A percentile compares a stretch with the other conserved stretches of the same genome.
Conservation (phyloP, 768 basidiomycete genomes). For the Amanita polypyramis region DNA sequence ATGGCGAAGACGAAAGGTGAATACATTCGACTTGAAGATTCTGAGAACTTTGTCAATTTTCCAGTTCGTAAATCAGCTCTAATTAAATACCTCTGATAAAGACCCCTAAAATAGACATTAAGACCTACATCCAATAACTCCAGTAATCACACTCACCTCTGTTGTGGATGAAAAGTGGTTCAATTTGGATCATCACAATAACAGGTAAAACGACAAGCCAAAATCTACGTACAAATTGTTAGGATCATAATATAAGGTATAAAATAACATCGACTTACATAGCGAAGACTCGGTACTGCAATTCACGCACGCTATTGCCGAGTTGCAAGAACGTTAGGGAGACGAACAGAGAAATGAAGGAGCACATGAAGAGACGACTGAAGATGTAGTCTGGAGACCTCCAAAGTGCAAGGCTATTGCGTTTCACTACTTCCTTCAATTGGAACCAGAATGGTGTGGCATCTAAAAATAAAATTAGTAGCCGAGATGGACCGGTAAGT, state of each 20-base stretch:
- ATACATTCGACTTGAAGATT: slow-evolving; percentile 80
- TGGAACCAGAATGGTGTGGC: slow-evolving; percentile 74
- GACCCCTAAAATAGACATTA: slow-evolving; percentile 16
- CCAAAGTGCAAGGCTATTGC: slow-evolving; percentile 69
- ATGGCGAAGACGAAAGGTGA: slow-evolving; percentile 79
- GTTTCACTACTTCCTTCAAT: slow-evolving; percentile 49
- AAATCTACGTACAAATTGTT: slow-evolving; percentile 29
- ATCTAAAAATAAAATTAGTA: slow-evolving; percentile 26
- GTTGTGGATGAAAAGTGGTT: slow-evolving; percentile 75
- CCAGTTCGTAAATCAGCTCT: background rate
- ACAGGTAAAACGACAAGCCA: slow-evolving; percentile 62
- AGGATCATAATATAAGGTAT: background rate
- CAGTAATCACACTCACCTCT: slow-evolving; percentile 25
- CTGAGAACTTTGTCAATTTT: slow-evolving; percentile 18
- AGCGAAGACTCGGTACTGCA: slow-evolving; percentile 75
- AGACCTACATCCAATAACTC: background rate
- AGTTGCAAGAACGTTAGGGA: slow-evolving; percentile 75
- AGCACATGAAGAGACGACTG: slow-evolving; percentile 69
- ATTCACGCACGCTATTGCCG: slow-evolving; percentile 48
- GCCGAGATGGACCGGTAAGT: background rate
- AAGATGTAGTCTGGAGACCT: slow-evolving; percentile 81
- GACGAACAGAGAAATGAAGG: slow-evolving; percentile 59
- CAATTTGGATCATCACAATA: slow-evolving; percentile 70
- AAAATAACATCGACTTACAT: slow-evolving; percentile 34
- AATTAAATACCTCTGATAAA: slow-evolving; percentile 24